Base-by-base conservation (phyloP, 2,329 filamentous ascomycete genomes). In the Colletotrichum lupini region DNA sequence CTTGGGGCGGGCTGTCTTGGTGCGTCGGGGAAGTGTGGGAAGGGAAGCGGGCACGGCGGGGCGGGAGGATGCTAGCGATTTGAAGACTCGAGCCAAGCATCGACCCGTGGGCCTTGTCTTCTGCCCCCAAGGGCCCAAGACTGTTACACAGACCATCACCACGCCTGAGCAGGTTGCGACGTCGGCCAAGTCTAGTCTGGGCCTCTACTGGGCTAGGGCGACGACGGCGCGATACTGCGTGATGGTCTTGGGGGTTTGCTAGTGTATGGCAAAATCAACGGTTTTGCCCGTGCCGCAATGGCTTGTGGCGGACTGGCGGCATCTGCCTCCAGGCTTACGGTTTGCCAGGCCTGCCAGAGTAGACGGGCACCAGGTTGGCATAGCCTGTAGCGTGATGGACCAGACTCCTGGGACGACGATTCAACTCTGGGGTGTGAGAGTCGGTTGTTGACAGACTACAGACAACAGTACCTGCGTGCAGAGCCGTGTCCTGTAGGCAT, bases 291-390 rank as follows among this genome's bases (percentile, higher is more conserved):
- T 69, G 70, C 70, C 70, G 58, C 60, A 49, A 69, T 72, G 66
- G 70, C 70, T 70, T 70, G 42, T 42, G 70, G 55, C 66, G 70
- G 70, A 70, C 70, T 32, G 35, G 66, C 60, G 70, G 70, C 70
- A 73, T 64, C 70, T 73, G 49, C 37, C 37, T 42, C 22, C 59
- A 60, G 46, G 26, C 60, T 22, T n/a, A 14, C 37, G 8, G 42
- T 19, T 49, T 49, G 42, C 42, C 42, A 49, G 42, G 42, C 42
- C 42, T 70, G 67, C 60, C 66, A 72, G 28, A 52, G 24, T 22
- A 37, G 26, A 22, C 55, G 59, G 53, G 42, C 42, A 49, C 42
- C 8, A 19, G 42, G 24, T 12, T 26, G 65, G 63, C 53, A 58
- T 72, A 59, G 69, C 67, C 59, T 66, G 66, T 72, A 66, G 69